phyloP scores from a whole-genome alignment of 176 grass and related monocot species.

The Carex pumila region DNA sequence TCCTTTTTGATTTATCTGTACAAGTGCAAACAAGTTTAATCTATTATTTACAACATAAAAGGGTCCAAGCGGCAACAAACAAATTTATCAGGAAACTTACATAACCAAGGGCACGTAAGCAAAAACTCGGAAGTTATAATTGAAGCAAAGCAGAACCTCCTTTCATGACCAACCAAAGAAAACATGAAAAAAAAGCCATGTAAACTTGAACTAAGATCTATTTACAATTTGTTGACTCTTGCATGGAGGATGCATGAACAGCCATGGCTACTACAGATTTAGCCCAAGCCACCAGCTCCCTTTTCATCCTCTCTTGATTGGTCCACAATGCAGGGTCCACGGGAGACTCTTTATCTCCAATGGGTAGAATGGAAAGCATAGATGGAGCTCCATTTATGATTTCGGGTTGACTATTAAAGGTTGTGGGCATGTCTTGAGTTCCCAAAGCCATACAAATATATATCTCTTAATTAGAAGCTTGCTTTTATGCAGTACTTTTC shows the following conservation, averaged over 20 bases:
- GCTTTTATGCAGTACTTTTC: not conserved
- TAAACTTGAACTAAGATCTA: not conserved
- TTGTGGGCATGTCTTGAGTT: not conserved
- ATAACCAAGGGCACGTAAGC: not conserved
- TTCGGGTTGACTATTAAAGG: not conserved
- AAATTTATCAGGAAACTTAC: not conserved
- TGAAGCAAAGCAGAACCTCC: not conserved
- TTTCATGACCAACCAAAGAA: no score
- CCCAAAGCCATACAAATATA: slow-evolving; percentile 15
- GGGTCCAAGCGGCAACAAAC: not conserved
- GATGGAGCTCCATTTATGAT: not conserved
- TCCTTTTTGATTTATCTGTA: not conserved
- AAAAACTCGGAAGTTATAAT: not conserved
- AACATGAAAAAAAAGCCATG: not conserved
- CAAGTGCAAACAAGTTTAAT: not conserved
- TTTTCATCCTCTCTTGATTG: slow-evolving; percentile 68
- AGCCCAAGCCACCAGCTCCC: slow-evolving; percentile 58
- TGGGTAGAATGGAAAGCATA: not conserved
- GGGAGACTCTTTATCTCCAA: not conserved
- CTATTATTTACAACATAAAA: not conserved
- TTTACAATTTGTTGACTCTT: not conserved
- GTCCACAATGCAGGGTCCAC: slow-evolving; percentile 45
- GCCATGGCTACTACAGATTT: slow-evolving; percentile 62
- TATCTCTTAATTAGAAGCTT: not conserved
- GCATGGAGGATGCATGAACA: slow-evolving; percentile 6